Percentiles rank a stretch among this genome's conserved stretches.
Evolutionary conservation across 2,329 filamentous ascomycete species (phyloP).

Genomic region (Thielaviopsis ethacetica): DNA sequence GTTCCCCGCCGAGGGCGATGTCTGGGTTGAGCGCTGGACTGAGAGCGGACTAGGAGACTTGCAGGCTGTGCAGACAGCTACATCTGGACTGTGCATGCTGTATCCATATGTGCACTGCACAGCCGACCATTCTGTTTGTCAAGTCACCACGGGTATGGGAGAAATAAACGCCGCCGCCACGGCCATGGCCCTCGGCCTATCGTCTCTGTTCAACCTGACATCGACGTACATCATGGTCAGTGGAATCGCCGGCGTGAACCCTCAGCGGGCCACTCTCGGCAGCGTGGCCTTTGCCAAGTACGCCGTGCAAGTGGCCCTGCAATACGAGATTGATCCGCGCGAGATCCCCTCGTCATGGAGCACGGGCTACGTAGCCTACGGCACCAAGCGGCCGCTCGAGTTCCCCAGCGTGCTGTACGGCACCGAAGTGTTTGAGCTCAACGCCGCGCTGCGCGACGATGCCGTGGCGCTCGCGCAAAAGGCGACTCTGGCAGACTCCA

Average conservation of each 20-base stretch:
- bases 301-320: conserved; percentile 56
- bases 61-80: conserved; percentile 36
- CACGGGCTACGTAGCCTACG: conserved; percentile 54
- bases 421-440: conserved; percentile 54
- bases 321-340: conserved; percentile 58
- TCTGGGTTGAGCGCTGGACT: conserved; percentile 41
- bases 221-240: conserved; percentile 55
- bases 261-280: conserved; percentile 46
- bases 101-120: conserved; percentile 52
- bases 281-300: conserved; percentile 53
- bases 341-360: conserved; percentile 49
- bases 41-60: conserved; percentile 34
- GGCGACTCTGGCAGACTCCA: conserved; percentile 36
- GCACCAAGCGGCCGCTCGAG: conserved; percentile 33
- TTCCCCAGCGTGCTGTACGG: conserved; percentile 47
- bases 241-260: conserved; percentile 62
- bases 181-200: conserved; percentile 46
- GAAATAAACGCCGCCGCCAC: conserved; percentile 63
- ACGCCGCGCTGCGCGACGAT: conserved; percentile 36
- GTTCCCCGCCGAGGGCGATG: conserved; percentile 44
- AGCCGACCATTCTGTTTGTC: conserved; percentile 43
- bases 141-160: conserved; percentile 49
- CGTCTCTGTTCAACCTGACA: conserved; percentile 43
- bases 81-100: conserved; percentile 47
- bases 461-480: conserved; percentile 34